phyloP scores from a whole-genome alignment of 2,329 filamentous ascomycete genomes.

The Aotearoamyces nothofagi region DNA sequence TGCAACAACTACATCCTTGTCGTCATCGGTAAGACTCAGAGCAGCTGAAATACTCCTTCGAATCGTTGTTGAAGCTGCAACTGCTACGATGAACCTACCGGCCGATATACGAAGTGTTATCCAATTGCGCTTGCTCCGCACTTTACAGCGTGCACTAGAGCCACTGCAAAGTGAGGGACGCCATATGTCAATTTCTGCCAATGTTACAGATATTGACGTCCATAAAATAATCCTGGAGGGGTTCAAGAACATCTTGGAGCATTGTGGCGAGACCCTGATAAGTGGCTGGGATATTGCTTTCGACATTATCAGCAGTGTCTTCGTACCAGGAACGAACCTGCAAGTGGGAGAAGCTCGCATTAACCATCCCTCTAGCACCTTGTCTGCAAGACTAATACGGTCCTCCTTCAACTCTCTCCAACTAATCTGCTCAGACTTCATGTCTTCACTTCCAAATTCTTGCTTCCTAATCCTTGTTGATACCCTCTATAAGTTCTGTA shows the following conservation, averaged over 20 bases:
- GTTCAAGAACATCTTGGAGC: constrained; percentile 69
- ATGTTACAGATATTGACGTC: constrained; percentile 58
- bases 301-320: constrained; percentile 71
- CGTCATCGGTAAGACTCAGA: constrained; percentile 36
- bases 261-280: constrained; percentile 70
- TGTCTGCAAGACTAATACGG: constrained; percentile 63
- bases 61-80: constrained; percentile 40
- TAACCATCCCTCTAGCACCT: constrained; percentile 23
- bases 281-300: constrained; percentile 81
- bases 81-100: constrained; percentile 35
- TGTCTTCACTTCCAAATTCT: constrained; percentile 53
- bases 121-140: constrained; percentile 56
- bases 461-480: constrained; percentile 71
- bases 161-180: constrained; percentile 39
- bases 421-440: constrained; percentile 87
- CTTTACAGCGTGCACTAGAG: constrained; percentile 44
- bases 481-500: constrained; percentile 78
- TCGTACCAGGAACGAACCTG: constrained; percentile 30
- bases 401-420: constrained; percentile 82
- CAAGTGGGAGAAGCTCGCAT: constrained; percentile 15
- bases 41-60: constrained; percentile 51
- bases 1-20: constrained; percentile 30
- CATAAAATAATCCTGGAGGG: constrained; percentile 69
- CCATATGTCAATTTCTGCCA: constrained; percentile 37
- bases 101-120: constrained; percentile 39